These are phyloP conservation scores for Pneumocystis oryctolagi DNA, from an alignment of 1,139 yeast genomes.

Conservation along the genomic window DNA sequence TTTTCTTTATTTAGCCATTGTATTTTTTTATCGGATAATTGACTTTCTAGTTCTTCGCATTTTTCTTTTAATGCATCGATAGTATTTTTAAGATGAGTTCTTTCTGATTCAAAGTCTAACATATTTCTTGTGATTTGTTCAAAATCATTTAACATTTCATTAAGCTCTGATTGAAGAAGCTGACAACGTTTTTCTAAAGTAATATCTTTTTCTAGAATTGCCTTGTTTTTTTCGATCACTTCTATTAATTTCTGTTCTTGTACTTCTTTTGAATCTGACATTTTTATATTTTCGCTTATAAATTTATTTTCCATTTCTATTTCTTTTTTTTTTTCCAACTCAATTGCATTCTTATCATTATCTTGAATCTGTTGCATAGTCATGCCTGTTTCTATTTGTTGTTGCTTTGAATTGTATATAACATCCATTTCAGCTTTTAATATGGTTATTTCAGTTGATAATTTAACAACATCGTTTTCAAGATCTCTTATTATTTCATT, in stretches of 20 bases:
- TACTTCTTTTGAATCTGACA: background rate
- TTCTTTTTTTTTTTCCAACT: background rate
- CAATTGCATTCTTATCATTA: background rate
- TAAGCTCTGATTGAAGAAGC: constrained; percentile 12
- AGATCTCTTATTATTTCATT: background rate
- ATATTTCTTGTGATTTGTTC: constrained; percentile 12
- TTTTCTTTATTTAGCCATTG: constrained; percentile 8
- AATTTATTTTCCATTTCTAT: background rate
- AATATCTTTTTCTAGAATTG: background rate
- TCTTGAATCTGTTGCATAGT: background rate
- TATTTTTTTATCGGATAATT: constrained; percentile 13
- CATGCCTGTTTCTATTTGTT: constrained; percentile 2
- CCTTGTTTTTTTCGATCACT: background rate
- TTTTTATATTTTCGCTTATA: background rate
- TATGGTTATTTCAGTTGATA: constrained; percentile 2
- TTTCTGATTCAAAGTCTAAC: constrained; percentile 13
- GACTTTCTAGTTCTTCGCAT: constrained; percentile 13
- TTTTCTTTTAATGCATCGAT: constrained; percentile 12
- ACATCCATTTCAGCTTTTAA: constrained; percentile 6
- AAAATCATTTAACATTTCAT: constrained; percentile 12
- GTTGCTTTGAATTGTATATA: constrained; percentile 2
- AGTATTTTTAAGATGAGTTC: constrained; percentile 10
- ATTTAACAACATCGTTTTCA: constrained; percentile 6
- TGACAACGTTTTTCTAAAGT: constrained; percentile 5
- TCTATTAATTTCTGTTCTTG: background rate